Percentiles rank a stretch among this genome's conserved stretches.
Conservation (phyloP, 1,284 basidiomycete genomes). For the Ganoderma sp. region DNA sequence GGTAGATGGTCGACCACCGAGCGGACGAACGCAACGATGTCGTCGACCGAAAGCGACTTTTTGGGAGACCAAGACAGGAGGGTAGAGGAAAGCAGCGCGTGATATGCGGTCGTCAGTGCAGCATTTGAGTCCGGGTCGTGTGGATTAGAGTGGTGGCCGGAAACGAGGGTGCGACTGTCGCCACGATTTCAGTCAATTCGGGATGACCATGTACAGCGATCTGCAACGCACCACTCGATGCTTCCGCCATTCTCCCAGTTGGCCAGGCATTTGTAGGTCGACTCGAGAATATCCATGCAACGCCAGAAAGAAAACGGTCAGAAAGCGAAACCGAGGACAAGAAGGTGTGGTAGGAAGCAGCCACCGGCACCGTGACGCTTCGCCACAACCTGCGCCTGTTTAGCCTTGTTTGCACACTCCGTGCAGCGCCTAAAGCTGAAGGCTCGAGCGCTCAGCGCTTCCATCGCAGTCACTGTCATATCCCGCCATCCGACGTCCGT, state of each 20-base stretch:
- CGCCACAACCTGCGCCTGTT: conserved; percentile 17
- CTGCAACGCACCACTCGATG: conserved; percentile 58
- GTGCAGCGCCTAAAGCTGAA: not conserved
- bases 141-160: conserved; percentile 60
- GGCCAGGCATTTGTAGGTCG: conserved; percentile 38
- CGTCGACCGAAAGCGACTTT: conserved; percentile 50
- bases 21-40: conserved; percentile 66
- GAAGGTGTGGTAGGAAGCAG: conserved; percentile 10
- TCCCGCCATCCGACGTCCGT: no score
- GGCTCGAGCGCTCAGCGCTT: not conserved
- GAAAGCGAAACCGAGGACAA: conserved; percentile 18
- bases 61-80: conserved; percentile 60
- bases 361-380: conserved; percentile 3
- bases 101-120: conserved; percentile 65
- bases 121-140: conserved; percentile 57
- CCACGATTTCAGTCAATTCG: conserved; percentile 25
- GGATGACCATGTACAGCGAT: conserved; percentile 15
- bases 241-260: conserved; percentile 65
- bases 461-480: no score
- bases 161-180: conserved; percentile 61
- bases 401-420: conserved; percentile 15
- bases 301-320: conserved; percentile 1
- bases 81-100: conserved; percentile 65
- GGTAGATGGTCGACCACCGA: conserved; percentile 66
- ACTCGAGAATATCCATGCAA: conserved; percentile 40